Evolutionary conservation across 371 early-diverging fungal genomes (phyloP).

Genomic region (Coelomomyces lativittatus): DNA sequence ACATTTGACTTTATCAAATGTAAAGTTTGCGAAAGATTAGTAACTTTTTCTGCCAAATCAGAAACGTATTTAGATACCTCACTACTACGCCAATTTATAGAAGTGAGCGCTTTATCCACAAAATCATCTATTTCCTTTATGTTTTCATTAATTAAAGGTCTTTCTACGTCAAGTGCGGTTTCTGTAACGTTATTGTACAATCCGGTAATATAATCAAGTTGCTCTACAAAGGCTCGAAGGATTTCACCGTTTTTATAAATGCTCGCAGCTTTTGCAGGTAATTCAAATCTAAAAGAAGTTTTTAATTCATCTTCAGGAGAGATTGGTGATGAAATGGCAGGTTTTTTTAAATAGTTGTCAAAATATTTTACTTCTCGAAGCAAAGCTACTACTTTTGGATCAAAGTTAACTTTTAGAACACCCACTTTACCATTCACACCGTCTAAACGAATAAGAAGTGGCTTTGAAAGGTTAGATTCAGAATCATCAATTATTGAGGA

Average conservation of each 20-base stretch:
- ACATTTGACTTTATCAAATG: constrained; percentile 31
- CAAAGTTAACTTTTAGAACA: constrained; percentile 32
- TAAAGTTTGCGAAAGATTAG: constrained; percentile 16
- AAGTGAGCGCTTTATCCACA: constrained; percentile 11
- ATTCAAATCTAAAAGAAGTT: constrained; percentile 5
- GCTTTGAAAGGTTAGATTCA: constrained; percentile 33
- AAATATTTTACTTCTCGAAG: constrained; percentile 40
- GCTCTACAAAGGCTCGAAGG: constrained; percentile 28
- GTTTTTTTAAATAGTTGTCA: constrained; percentile 9
- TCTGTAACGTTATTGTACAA: constrained; percentile 28
- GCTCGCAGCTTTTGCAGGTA: constrained; percentile 18
- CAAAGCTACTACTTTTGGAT: constrained; percentile 41
- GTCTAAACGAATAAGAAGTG: constrained; percentile 12
- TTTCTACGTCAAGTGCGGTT: constrained; percentile 29
- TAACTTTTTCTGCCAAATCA: constrained; percentile 14
- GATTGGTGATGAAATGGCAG: constrained; percentile 18
- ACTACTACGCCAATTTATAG: constrained; percentile 9
- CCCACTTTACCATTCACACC: constrained; percentile 2
- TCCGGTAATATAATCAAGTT: constrained; percentile 22
- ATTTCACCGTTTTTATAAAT: constrained; percentile 32
- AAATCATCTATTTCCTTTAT: constrained; percentile 21
- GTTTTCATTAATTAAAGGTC: constrained; percentile 22
- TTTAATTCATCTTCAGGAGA: constrained; percentile 11
- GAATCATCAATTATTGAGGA: constrained; percentile 28
- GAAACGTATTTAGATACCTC: constrained; percentile 20